Evolutionary conservation across 2,329 filamentous ascomycete genomes (phyloP).

Genomic region (Reticulascus tulasneorum): DNA sequence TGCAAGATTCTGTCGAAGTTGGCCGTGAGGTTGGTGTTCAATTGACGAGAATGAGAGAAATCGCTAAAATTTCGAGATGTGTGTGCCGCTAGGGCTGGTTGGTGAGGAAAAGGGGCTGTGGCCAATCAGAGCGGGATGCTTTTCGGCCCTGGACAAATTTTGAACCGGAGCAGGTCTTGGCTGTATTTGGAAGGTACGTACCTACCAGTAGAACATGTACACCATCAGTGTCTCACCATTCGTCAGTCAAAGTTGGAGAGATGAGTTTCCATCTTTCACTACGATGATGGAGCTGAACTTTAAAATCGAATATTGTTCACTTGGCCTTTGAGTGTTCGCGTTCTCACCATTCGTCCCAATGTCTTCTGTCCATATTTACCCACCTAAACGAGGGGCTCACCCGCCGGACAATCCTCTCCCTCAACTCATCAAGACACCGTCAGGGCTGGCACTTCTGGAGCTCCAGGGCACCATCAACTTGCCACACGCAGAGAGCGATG

Average conservation of each 20-base stretch:
- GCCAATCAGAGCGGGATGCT: background rate
- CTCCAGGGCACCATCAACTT: slow-evolving; percentile 88
- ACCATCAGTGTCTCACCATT: too few species aligned
- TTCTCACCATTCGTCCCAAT: too few species aligned
- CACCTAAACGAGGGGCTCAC: slow-evolving; percentile 20
- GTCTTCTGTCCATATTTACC: slow-evolving; percentile 39
- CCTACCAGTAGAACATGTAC: too few species aligned
- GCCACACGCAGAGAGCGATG: slow-evolving; percentile 36
- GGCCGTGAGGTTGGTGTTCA: slow-evolving; percentile 31
- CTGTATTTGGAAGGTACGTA: too few species aligned
- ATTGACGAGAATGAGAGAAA: slow-evolving; percentile 18
- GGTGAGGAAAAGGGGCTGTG: slow-evolving; percentile 9
- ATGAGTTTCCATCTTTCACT: too few species aligned
- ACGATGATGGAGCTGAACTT: too few species aligned
- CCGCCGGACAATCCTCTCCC: slow-evolving; percentile 60
- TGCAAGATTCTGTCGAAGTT: slow-evolving; percentile 41
- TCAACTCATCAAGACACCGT: slow-evolving; percentile 79
- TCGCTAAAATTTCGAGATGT: slow-evolving; percentile 30
- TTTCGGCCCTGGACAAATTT: too few species aligned
- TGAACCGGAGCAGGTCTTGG: background rate
- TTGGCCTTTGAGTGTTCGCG: too few species aligned
- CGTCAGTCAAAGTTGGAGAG: too few species aligned
- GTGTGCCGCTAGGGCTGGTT: slow-evolving; percentile 37
- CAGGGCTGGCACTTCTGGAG: slow-evolving; percentile 84
- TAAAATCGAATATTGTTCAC: too few species aligned